Percentiles rank a stretch among this genome's conserved stretches.
phyloP scores from a whole-genome alignment of 148 eudicot species.

The Euryodendron excelsum region DNA sequence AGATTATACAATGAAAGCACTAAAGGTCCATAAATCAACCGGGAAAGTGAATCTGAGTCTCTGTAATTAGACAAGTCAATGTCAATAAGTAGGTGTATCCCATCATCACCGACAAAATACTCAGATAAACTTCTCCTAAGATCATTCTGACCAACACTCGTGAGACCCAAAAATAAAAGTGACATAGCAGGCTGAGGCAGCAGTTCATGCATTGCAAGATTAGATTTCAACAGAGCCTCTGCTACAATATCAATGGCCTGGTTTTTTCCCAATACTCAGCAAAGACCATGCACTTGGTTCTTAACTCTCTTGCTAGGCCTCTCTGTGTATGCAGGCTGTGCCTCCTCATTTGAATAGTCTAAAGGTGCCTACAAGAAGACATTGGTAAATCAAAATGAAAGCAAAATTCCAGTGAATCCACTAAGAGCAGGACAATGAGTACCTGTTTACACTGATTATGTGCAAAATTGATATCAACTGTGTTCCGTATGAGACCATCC shows the following conservation, averaged over 20 bases:
- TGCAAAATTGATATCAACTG: background rate
- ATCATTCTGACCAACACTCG: background rate
- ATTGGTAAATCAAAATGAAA: background rate
- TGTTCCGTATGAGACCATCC: background rate
- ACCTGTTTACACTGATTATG: background rate
- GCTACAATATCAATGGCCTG: background rate
- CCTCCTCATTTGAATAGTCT: background rate
- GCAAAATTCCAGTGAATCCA: background rate
- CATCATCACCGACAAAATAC: background rate
- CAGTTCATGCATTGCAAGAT: background rate
- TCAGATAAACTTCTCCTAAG: background rate
- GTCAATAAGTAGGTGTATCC: background rate
- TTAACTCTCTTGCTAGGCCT: background rate
- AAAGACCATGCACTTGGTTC: background rate
- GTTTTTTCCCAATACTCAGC: background rate
- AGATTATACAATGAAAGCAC: too few species aligned
- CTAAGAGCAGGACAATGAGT: background rate
- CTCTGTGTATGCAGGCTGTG: background rate
- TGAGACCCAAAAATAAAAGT: background rate
- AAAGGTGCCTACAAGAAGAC: background rate
- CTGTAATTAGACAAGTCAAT: background rate
- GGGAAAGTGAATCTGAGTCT: background rate
- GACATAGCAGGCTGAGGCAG: too few species aligned
- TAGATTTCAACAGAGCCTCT: background rate
- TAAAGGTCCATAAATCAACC: background rate